phyloP scores from a whole-genome alignment of 371 early-diverging fungal species.

The Mucor sp. region DNA sequence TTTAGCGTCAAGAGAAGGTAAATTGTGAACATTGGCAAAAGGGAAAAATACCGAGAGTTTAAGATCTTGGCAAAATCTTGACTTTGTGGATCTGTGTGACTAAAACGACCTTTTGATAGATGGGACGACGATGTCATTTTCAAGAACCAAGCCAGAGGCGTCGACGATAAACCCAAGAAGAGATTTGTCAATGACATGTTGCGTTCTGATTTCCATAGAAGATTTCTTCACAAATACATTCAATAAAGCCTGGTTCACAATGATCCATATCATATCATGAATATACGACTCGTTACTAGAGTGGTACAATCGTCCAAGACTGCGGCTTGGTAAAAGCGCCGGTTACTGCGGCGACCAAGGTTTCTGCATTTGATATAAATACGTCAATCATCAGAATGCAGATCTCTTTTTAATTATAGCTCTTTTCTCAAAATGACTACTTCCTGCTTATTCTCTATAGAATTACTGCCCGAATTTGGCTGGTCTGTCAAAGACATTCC shows the following conservation, averaged over 20 bases:
- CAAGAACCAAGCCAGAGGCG: conserved; percentile 91
- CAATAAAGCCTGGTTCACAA: conserved; percentile 43
- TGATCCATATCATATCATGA: neutral
- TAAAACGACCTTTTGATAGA: conserved; percentile 26
- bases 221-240: conserved; percentile 92
- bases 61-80: neutral
- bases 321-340: neutral
- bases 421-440: conserved; percentile 1
- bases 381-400: neutral
- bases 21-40: neutral
- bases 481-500: conserved; percentile 21
- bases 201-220: conserved; percentile 93
- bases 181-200: conserved; percentile 96
- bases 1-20: conserved; percentile 89
- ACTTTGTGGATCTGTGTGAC: conserved; percentile 9
- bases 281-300: neutral
- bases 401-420: conserved; percentile 8
- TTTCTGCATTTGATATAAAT: neutral
- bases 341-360: neutral
- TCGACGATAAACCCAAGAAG: conserved; percentile 86
- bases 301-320: neutral
- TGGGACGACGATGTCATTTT: conserved; percentile 99
- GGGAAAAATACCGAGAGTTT: neutral
- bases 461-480: conserved; percentile 27
- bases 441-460: conserved; percentile 14